Evolutionary conservation across 306 rosid genomes (phyloP).

Genomic region (Begonia loranthoides): DNA sequence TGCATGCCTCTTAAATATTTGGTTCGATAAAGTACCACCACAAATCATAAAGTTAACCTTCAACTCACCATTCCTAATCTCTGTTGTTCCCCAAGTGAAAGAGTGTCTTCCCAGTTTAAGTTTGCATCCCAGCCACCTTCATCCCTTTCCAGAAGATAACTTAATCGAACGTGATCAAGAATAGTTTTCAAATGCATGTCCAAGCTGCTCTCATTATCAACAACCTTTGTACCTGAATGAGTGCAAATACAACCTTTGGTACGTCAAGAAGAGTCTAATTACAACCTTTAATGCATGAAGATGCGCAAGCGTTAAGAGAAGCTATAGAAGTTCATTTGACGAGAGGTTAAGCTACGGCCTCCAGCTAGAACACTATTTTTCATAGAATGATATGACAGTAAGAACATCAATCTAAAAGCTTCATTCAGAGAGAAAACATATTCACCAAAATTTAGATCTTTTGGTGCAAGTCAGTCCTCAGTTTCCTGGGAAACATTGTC

Average conservation of each 20-base stretch:
- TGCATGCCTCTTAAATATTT: slow-evolving; percentile 1
- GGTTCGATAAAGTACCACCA: not conserved
- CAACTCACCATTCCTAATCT: slow-evolving; percentile 89
- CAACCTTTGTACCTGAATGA: slow-evolving; percentile 35
- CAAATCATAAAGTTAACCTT: not conserved
- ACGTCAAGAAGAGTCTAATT: not conserved
- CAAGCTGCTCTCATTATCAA: slow-evolving; percentile 27
- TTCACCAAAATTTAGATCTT: too few species aligned
- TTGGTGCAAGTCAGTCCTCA: too few species aligned
- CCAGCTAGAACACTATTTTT: too few species aligned
- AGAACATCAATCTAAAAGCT: too few species aligned
- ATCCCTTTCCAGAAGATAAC: slow-evolving; percentile 86
- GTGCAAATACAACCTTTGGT: slow-evolving; percentile 1
- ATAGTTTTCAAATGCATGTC: slow-evolving; percentile 55
- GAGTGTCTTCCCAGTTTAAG: slow-evolving; percentile 83
- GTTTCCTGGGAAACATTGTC: not conserved
- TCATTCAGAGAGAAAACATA: too few species aligned
- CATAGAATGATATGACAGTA: too few species aligned
- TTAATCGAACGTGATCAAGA: slow-evolving; percentile 75
- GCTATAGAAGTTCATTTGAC: too few species aligned
- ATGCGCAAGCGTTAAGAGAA: too few species aligned
- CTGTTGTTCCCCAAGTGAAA: slow-evolving; percentile 98
- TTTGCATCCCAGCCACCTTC: slow-evolving; percentile 79
- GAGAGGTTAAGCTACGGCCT: too few species aligned
- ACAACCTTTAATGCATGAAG: too few species aligned